Percentiles rank a stretch among this genome's conserved stretches.
These are phyloP conservation scores for Penicillium sp. DNA, from an alignment of 2,329 filamentous ascomycete species.

Conservation along the genomic window DNA sequence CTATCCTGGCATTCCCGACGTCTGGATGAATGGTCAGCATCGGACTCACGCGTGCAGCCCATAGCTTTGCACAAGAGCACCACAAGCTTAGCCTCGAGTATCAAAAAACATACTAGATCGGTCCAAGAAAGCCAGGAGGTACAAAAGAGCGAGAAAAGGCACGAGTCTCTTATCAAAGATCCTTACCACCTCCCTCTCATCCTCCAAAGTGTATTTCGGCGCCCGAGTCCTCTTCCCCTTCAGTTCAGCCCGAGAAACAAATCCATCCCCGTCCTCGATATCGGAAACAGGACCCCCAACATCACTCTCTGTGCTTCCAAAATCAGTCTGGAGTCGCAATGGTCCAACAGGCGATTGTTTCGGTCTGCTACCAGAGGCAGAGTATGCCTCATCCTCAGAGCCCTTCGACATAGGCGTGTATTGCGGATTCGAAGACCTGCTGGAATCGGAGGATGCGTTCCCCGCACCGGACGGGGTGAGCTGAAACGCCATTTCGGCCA, in stretches of 20 bases:
- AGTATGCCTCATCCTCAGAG: conserved; percentile 26
- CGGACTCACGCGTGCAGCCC: neutral
- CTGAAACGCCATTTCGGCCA: conserved; percentile 24
- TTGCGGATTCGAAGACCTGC: conserved; percentile 27
- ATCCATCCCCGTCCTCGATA: conserved; percentile 27
- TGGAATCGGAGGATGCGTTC: conserved; percentile 28
- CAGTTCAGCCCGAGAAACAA: conserved; percentile 29
- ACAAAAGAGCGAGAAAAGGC: conserved; percentile 76
- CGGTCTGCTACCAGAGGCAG: conserved; percentile 4
- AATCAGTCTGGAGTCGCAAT: conserved; percentile 37
- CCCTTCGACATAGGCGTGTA: conserved; percentile 38
- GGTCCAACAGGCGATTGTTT: conserved; percentile 20
- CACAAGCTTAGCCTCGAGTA: neutral
- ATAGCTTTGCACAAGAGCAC: neutral
- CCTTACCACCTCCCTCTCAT: conserved; percentile 68
- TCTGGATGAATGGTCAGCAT: conserved; percentile 36
- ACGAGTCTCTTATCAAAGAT: conserved; percentile 79
- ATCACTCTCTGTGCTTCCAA: conserved; percentile 19
- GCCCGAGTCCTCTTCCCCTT: conserved; percentile 15
- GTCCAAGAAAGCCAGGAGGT: conserved; percentile 82
- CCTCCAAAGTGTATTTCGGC: conserved; percentile 55
- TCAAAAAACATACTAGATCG: conserved; percentile 65
- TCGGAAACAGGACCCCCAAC: conserved; percentile 22
- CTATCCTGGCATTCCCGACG: conserved; percentile 63
- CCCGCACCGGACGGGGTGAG: conserved; percentile 26